Evolutionary conservation across 768 basidiomycete species (phyloP).

Genomic region (Collybia mongolica): DNA sequence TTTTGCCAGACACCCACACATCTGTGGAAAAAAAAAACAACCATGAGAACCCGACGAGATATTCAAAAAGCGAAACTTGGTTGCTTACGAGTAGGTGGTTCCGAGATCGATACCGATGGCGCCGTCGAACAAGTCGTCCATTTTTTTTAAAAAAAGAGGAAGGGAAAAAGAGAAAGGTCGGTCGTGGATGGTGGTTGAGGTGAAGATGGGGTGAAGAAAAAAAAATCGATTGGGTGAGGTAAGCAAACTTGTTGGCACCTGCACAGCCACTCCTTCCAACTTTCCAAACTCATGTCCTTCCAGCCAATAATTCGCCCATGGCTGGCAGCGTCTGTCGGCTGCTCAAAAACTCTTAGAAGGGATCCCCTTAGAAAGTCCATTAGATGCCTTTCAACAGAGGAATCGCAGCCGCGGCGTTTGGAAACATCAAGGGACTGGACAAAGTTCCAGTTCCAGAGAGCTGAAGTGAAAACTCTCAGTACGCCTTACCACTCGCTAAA

Average conservation of each 20-base stretch:
- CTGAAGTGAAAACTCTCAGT: constrained; percentile 58
- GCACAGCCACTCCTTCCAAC: constrained; percentile 42
- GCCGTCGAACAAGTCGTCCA: constrained; percentile 94
- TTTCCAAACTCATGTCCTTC: constrained; percentile 31
- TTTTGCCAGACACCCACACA: constrained; percentile 99
- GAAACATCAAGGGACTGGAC: constrained; percentile 64
- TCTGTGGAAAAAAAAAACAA: constrained; percentile 40
- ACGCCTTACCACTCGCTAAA: constrained; percentile 12
- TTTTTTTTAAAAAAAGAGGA: constrained; percentile 47
- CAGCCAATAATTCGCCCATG: constrained; percentile 34
- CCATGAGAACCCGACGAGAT: neutral
- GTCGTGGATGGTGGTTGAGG: constrained; percentile 36
- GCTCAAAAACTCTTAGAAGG: constrained; percentile 19
- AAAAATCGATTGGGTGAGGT: constrained; percentile 58
- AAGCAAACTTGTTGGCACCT: constrained; percentile 40
- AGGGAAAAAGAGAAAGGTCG: constrained; percentile 27
- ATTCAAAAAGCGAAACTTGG: constrained; percentile 6
- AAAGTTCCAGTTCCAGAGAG: constrained; percentile 57
- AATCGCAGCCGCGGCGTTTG: constrained; percentile 22
- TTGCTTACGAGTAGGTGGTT: constrained; percentile 90
- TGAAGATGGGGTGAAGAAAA: constrained; percentile 39
- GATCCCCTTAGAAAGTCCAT: constrained; percentile 6
- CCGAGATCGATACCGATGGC: constrained; percentile 97
- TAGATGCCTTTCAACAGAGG: constrained; percentile 27
- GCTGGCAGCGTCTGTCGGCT: constrained; percentile 31